Conservation (phyloP, 495 filamentous ascomycete genomes). For the Penicillium cinerascens region DNA sequence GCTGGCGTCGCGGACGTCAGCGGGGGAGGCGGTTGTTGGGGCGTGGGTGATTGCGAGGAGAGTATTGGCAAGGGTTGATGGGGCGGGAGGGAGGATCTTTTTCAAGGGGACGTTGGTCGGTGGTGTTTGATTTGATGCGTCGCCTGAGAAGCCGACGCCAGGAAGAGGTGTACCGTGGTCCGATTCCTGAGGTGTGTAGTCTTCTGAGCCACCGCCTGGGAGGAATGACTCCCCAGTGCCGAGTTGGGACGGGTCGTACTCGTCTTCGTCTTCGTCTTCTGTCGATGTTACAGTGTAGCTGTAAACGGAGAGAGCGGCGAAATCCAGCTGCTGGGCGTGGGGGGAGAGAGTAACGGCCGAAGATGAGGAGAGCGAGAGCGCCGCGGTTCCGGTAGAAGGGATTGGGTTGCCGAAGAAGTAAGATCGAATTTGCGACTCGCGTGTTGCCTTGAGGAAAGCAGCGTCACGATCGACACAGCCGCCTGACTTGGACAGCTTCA, state of each 20-base stretch:
- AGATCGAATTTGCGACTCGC: conserved; percentile 73
- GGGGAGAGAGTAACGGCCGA: conserved; percentile 73
- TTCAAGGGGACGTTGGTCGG: conserved; percentile 33
- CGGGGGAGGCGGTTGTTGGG: conserved; percentile 58
- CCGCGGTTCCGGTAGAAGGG: conserved; percentile 30
- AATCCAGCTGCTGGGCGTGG: conserved; percentile 74
- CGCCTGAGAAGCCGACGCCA: conserved; percentile 20
- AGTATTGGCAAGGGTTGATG: conserved; percentile 48
- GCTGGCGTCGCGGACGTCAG: conserved; percentile 75
- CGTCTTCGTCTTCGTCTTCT: conserved; percentile 45
- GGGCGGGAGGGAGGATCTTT: conserved; percentile 35
- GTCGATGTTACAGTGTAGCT: conserved; percentile 46
- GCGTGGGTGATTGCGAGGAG: conserved; percentile 80
- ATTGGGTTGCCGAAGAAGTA: conserved; percentile 87
- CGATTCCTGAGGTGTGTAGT: conserved; percentile 23
- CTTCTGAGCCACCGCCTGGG: conserved; percentile 41
- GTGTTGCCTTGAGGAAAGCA: conserved; percentile 63
- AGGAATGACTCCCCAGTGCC: conserved; percentile 42
- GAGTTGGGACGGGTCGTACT: conserved; percentile 44
- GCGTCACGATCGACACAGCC: conserved; percentile 82
- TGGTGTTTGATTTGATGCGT: not conserved
- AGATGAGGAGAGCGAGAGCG: conserved; percentile 30
- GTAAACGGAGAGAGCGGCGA: conserved; percentile 68
- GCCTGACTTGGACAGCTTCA: conserved; percentile 81
- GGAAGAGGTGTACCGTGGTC: conserved; percentile 21